These are phyloP conservation scores for Ascochyta rabiei DNA, from an alignment of 2,329 filamentous ascomycete genomes.

Conservation along the genomic window DNA sequence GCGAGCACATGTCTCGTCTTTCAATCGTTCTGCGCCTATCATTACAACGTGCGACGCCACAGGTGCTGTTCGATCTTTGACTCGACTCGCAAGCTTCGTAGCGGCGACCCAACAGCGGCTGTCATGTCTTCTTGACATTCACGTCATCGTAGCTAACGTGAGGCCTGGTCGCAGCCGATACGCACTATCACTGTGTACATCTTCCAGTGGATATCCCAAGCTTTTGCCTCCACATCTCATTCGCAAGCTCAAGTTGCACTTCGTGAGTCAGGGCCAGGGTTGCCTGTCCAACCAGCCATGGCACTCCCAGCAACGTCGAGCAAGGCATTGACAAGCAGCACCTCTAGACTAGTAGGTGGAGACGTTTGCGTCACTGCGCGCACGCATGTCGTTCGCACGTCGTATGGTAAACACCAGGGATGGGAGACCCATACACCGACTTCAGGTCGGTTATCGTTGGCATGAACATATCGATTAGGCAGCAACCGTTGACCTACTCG, in stretches of 20 bases:
- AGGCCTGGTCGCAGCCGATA: neutral
- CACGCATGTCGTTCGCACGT: conserved; percentile 18
- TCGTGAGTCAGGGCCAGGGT: conserved; percentile 31
- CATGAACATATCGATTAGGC: neutral
- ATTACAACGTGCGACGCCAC: neutral
- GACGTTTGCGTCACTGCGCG: conserved; percentile 30
- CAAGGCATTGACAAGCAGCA: conserved; percentile 26
- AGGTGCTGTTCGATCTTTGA: neutral
- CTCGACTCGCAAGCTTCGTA: neutral
- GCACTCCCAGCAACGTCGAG: conserved; percentile 17
- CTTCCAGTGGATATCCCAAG: neutral
- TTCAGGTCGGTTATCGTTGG: too few relatives aligned
- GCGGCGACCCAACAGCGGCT: neutral
- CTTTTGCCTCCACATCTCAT: neutral
- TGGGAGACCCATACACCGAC: conserved; percentile 6
- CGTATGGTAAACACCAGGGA: conserved; percentile 19
- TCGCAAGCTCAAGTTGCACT: neutral
- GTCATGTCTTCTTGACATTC: neutral
- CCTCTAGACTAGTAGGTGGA: conserved; percentile 12
- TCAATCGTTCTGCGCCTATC: neutral
- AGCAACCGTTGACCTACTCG: neutral
- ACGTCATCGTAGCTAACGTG: neutral
- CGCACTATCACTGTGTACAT: too few relatives aligned
- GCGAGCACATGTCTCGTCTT: neutral
- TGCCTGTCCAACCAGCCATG: conserved; percentile 27